Evolutionary conservation across 306 rosid species (phyloP).

Genomic region (Cicer yamashitae): DNA sequence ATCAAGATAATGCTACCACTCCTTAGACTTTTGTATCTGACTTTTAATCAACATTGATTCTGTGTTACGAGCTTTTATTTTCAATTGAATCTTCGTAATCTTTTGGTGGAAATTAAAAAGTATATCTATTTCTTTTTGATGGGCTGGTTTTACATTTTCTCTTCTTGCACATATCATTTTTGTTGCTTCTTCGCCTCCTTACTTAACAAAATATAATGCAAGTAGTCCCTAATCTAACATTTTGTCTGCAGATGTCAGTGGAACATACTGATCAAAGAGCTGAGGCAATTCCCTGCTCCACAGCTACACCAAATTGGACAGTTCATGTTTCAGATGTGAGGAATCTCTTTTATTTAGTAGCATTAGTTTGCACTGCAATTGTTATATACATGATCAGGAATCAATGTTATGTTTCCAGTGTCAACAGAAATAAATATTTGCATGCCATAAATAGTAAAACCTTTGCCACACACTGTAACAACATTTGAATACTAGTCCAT

Average conservation of each 20-base stretch:
- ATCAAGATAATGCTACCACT: conserved; percentile 3
- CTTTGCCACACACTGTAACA: neutral
- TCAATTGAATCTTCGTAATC: neutral
- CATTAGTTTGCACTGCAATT: conserved; percentile 36
- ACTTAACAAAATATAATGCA: neutral
- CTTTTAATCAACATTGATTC: neutral
- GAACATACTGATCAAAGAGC: conserved; percentile 49
- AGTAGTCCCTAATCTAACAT: conserved; percentile 18
- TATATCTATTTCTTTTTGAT: conserved; percentile 8
- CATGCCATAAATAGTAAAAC: neutral
- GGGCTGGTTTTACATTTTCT: conserved; percentile 24
- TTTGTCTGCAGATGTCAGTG: conserved; percentile 50
- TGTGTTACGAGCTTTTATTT: neutral
- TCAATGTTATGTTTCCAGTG: neutral
- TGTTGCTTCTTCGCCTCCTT: conserved; percentile 4
- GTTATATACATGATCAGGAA: conserved; percentile 21
- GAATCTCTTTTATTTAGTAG: conserved; percentile 10
- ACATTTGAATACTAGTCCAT: conserved; percentile 20
- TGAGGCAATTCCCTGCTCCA: conserved; percentile 53
- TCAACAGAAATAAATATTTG: conserved; percentile 6
- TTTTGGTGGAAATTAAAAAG: neutral
- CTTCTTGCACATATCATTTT: neutral
- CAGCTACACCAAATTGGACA: conserved; percentile 54
- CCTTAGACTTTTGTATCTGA: neutral
- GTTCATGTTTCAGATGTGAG: conserved; percentile 70